These are phyloP conservation scores for Typha latifolia DNA, from an alignment of 176 grass and related monocot genomes.

Conservation along the genomic window DNA sequence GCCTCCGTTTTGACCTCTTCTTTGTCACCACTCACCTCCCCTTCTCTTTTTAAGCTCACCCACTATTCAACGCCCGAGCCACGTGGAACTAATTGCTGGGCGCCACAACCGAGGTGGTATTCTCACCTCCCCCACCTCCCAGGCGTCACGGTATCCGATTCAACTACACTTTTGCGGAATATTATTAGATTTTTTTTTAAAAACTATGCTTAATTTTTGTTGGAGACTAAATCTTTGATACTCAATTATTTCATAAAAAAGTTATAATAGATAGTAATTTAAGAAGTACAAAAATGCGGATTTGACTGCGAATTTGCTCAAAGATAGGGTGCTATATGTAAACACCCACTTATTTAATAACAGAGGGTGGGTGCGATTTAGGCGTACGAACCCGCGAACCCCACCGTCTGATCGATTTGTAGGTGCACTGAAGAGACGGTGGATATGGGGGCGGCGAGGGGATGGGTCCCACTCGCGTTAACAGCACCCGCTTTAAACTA, in stretches of 20 bases:
- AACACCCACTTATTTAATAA: neutral
- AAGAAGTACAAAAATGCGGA: too few relatives aligned
- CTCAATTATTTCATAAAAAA: too few relatives aligned
- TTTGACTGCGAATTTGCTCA: too few relatives aligned
- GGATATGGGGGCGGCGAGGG: neutral
- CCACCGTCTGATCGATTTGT: neutral
- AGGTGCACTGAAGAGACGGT: neutral
- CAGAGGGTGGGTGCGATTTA: neutral
- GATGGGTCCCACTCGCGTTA: neutral
- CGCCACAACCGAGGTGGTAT: neutral
- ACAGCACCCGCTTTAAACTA: constrained; percentile 13
- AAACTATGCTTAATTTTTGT: too few relatives aligned
- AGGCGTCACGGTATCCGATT: neutral
- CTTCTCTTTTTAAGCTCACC: neutral
- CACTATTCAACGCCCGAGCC: neutral
- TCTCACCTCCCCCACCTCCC: neutral
- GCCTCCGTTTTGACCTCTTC: neutral
- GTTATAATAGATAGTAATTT: too few relatives aligned
- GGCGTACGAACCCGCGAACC: neutral
- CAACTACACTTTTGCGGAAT: too few relatives aligned
- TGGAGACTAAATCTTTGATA: too few relatives aligned
- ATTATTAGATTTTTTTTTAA: too few relatives aligned
- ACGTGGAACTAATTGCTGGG: neutral
- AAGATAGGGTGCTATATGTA: too few relatives aligned
- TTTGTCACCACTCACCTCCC: neutral